Percentiles rank a stretch among this genome's conserved stretches.
Conservation (phyloP, 2,329 filamentous ascomycete species). For the Trichoderma sp. region DNA sequence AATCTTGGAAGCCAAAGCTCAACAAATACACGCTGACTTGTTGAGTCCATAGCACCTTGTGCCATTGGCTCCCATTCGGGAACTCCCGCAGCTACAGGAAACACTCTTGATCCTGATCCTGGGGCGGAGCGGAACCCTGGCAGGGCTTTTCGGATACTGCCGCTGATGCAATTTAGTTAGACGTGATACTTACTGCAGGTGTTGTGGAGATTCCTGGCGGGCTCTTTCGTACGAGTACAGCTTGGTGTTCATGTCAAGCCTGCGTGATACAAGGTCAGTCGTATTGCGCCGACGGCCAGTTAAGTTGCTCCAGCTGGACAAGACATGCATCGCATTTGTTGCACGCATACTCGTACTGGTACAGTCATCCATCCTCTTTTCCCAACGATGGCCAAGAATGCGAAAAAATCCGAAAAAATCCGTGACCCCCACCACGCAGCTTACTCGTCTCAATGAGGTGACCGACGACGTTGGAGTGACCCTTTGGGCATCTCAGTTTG, state of each 20-base stretch:
- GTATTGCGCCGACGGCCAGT: not conserved
- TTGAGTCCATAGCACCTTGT: not conserved
- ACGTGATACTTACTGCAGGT: not conserved
- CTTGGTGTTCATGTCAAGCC: not conserved
- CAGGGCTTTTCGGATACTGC: not conserved
- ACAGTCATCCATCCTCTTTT: not conserved
- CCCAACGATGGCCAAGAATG: not conserved
- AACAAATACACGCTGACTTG: not conserved
- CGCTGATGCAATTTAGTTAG: not conserved
- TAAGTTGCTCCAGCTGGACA: not conserved
- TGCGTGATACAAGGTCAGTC: not conserved
- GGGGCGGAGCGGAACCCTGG: not conserved
- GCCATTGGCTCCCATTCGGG: not conserved
- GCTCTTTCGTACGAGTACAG: not conserved
- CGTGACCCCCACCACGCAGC: not conserved
- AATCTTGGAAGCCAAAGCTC: not conserved
- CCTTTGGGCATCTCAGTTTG: not conserved
- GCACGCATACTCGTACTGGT: not conserved
- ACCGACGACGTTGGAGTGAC: not conserved
- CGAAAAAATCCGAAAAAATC: not conserved
- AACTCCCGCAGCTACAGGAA: not conserved
- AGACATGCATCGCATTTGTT: constrained; percentile 1
- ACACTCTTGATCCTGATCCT: not conserved
- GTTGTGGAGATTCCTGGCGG: not conserved
- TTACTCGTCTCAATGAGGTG: not conserved